Evolutionary conservation across 2,329 filamentous ascomycete genomes (phyloP), one percentile per base, ranked within the genome.

Genomic region (Monosporascus sp.): DNA sequence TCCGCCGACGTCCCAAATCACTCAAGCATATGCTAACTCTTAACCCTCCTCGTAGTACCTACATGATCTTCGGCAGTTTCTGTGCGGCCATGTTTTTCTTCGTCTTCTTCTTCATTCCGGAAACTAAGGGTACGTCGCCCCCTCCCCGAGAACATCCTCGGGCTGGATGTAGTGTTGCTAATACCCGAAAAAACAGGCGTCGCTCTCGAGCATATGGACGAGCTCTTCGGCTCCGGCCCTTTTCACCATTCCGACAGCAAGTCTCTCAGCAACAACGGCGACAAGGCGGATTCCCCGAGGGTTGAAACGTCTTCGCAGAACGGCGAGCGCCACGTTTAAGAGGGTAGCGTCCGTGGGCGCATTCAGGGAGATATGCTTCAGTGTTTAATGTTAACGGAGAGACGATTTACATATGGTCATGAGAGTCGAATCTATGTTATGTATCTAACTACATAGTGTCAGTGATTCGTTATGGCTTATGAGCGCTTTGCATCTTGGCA

Each of bases 51-150:
- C 19, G 20, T 51, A 64, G 62, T 17, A 82, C 82, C 0, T 87
- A 85, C 66, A 75, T 87, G 57, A 81, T 85, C 53, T 87, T 85
- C 65, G 77, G 81, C 9, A 78, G 71, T 52, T 86, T 86, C 69
- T 85, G 82, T 64, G 79, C 83, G 59, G 66, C 70, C 56, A 85
- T 86, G 81, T 77, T 80, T 62, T 64, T 84, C 56, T 84, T 83
- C 64, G 80, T 82, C 26, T 84, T 76, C 73, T 84, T 84, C 72
- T 76, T 82, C 55, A 76, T 85, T 38, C 67, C 67, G 8, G 67
- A 69, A 56, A 69, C 67, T 5, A 69, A 69, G 56, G 67, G 66
- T 65, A 62, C 40, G 61, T 56, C 14, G 9, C 43, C 45, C 7
- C 37, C 14, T 3, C 22, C 34, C 27, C 38, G 7, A 17, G 27